Percentiles rank a stretch among this genome's conserved stretches.
These are phyloP conservation scores for Fusarium coffeatum DNA, from an alignment of 2,329 filamentous ascomycete species.

Conservation along the genomic window DNA sequence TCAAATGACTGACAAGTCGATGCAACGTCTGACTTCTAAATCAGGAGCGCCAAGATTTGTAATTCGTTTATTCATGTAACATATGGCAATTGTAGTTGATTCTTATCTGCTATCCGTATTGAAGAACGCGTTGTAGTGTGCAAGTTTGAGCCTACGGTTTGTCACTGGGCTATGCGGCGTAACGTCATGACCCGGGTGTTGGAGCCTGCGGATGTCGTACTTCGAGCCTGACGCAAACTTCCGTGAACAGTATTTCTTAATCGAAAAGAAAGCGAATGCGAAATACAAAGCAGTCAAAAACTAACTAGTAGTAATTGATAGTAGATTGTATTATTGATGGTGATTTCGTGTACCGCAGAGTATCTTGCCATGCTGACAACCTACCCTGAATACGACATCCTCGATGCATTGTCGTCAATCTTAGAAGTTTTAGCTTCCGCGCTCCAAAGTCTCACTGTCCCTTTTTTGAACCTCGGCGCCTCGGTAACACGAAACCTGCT, in stretches of 20 bases:
- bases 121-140: not conserved
- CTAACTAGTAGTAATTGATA: not conserved
- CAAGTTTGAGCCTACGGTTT: no score
- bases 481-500: not conserved
- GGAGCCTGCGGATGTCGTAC: not conserved
- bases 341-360: no score
- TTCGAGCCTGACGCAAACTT: not conserved
- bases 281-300: no score
- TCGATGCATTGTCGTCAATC: not conserved
- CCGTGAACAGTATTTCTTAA: not conserved
- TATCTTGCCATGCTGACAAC: not conserved
- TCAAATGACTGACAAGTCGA: not conserved
- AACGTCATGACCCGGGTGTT: not conserved
- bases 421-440: constrained; percentile 1
- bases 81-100: not conserved
- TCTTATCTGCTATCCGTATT: not conserved
- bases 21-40: not conserved
- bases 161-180: no score
- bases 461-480: constrained; percentile 9
- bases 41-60: not conserved
- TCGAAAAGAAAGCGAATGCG: not conserved
- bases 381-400: constrained; percentile 4
- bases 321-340: not conserved
- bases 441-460: not conserved
- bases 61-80: not conserved